These are phyloP conservation scores for Stagonosporopsis cucurbitacearum DNA, from an alignment of 2,329 filamentous ascomycete genomes.

Conservation along the genomic window DNA sequence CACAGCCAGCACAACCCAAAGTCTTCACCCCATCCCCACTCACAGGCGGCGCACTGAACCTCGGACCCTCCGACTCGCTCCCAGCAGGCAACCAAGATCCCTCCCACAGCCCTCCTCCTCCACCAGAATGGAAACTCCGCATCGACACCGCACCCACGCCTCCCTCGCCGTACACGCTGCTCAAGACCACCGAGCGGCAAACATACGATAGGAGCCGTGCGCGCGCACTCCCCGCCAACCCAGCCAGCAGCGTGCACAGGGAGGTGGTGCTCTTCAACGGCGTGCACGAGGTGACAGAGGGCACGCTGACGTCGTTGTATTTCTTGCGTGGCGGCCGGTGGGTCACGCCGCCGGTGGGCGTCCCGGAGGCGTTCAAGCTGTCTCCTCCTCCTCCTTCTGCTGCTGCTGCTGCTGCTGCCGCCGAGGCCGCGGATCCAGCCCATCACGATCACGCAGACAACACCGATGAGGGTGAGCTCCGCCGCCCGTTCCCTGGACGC, in stretches of 20 bases:
- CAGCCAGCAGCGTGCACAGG: conserved; percentile 41
- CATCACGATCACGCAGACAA: background rate
- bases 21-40: conserved; percentile 42
- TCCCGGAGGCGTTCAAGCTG: conserved; percentile 34
- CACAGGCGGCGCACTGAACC: conserved; percentile 44
- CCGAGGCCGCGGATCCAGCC: too few species aligned
- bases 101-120: conserved; percentile 14
- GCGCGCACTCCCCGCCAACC: conserved; percentile 61
- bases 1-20: conserved; percentile 15
- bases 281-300: conserved; percentile 78
- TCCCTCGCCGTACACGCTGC: conserved; percentile 73
- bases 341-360: conserved; percentile 73
- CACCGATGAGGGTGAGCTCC: conserved; percentile 44
- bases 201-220: conserved; percentile 74
- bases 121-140: conserved; percentile 56
- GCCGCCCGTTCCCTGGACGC: conserved; percentile 45
- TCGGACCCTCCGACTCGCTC: conserved; percentile 39
- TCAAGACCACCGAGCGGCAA: conserved; percentile 80
- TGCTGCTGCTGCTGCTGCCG: too few species aligned
- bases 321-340: conserved; percentile 75
- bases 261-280: conserved; percentile 80
- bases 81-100: conserved; percentile 21
- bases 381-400: too few species aligned
- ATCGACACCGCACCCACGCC: conserved; percentile 61
- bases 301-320: conserved; percentile 81